Evolutionary conservation across 768 basidiomycete species (phyloP).

Genomic region (Agrocybe pediades): DNA sequence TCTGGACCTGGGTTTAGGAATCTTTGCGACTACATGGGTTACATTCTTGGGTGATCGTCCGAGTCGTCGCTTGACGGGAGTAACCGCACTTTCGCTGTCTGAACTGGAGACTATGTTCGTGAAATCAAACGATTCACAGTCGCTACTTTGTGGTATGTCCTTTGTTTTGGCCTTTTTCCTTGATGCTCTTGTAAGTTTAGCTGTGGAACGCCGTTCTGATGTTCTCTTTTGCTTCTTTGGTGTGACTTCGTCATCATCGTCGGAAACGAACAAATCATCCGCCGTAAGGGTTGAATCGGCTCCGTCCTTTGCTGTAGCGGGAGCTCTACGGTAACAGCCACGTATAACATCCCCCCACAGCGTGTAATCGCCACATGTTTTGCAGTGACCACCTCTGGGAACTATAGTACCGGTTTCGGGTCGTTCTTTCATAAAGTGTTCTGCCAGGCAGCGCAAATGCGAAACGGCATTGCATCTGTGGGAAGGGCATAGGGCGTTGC

Average conservation of each 20-base stretch:
- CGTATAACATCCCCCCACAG: conserved; percentile 74
- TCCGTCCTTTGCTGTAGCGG: conserved; percentile 19
- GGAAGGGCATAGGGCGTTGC: conserved; percentile 54
- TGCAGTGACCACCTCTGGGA: conserved; percentile 66
- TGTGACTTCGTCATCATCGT: conserved; percentile 23
- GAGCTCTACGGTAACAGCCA: conserved; percentile 56
- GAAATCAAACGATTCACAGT: conserved; percentile 20
- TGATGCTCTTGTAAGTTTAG: background rate
- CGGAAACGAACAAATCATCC: conserved; percentile 35
- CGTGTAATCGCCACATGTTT: conserved; percentile 50
- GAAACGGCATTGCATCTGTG: conserved; percentile 50
- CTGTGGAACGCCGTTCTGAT: background rate
- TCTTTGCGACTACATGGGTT: background rate
- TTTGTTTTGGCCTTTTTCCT: conserved; percentile 10
- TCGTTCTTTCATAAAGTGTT: conserved; percentile 21
- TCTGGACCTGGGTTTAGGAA: background rate
- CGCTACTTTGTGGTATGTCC: conserved; percentile 11
- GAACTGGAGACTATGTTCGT: conserved; percentile 17
- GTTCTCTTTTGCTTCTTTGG: conserved; percentile 13
- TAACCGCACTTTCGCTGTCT: background rate
- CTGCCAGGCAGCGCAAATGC: conserved; percentile 61
- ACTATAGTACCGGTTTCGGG: conserved; percentile 34
- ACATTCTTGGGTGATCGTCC: conserved; percentile 12
- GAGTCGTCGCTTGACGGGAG: conserved; percentile 10
- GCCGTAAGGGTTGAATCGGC: conserved; percentile 30